A percentile compares a stretch with the other conserved stretches of the same genome.
phyloP scores from a whole-genome alignment of 1,284 basidiomycete genomes.

The Schizophyllum amplum region DNA sequence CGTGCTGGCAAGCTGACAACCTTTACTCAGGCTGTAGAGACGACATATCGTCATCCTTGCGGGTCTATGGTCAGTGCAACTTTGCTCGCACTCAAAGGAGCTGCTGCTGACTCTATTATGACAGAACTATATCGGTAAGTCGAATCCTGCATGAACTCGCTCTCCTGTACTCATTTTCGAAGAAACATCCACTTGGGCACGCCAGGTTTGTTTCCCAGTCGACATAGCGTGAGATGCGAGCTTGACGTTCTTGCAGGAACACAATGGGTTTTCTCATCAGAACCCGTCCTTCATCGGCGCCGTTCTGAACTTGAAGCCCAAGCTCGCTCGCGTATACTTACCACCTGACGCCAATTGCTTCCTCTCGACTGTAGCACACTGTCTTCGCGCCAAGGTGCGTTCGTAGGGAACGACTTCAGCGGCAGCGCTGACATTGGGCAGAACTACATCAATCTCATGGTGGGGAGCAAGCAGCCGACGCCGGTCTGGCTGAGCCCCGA shows the following conservation, averaged over 20 bases:
- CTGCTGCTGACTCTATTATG: no score
- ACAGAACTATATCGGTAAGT: conserved; percentile 81
- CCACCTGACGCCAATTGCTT: conserved; percentile 88
- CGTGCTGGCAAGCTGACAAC: no score
- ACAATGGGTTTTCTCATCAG: conserved; percentile 66
- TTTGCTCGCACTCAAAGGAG: no score
- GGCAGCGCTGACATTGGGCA: neutral
- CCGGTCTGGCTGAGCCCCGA: conserved; percentile 62
- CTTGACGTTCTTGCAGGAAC: conserved; percentile 8
- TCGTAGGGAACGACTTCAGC: no score
- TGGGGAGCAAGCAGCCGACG: conserved; percentile 77
- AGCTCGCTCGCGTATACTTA: conserved; percentile 75
- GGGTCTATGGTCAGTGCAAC: no score
- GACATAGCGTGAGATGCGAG: no score
- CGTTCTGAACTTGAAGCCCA: conserved; percentile 69
- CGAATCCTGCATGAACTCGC: no score
- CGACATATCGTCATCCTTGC: conserved; percentile 63
- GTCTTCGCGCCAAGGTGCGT: conserved; percentile 53
- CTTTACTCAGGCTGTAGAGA: conserved; percentile 48
- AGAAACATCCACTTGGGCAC: conserved; percentile 62
- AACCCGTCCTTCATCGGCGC: conserved; percentile 83
- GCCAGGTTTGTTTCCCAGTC: conserved; percentile 74
- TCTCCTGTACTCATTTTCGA: neutral
- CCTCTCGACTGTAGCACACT: conserved; percentile 75
- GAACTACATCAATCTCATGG: conserved; percentile 82